Evolutionary conservation across 2,329 filamentous ascomycete species (phyloP), one percentile per base, ranked within the genome.

Genomic region (Alternaria infectoria): DNA sequence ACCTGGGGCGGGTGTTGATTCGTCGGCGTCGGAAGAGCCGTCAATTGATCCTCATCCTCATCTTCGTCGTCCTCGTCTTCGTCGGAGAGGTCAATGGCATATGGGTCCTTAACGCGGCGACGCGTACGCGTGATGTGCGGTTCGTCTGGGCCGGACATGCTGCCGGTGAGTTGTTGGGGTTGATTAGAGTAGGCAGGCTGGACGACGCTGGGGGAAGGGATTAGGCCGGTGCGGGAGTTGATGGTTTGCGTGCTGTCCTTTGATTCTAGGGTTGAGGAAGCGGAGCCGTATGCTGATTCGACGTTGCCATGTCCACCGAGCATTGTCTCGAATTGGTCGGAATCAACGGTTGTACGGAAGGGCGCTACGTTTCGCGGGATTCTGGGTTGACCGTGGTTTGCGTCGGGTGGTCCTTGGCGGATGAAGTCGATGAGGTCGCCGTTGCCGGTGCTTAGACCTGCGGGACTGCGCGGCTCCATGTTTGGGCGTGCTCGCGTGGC

Each of bases 361-460:
- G 93, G 93, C 10, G 93, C 93, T 12, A 96, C 90, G n/a, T 87
- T 88, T 17, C 92, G 89, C 45, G 93, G 91, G 65, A 96, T 96
- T 23, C 92, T 89, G 62, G 89, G 91, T 66, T 87, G 87, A 25
- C 86, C 85, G 46, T 84, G 85, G 32, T 83, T 81, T 46, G 47
- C 82, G 77, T 83, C 86, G 0, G 92, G 90, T 4, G 93, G 93
- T 1, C 94, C 95, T 76, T 93, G 90, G 49, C 94, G 90, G 68
- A 99, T 96, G 78, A 99, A 98, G 77, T 98, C 94, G 69, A 97
- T 97, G 61, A 99, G 83, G 64, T 97, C 96, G 12, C 92, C 91
- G 60, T 79, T 79, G 36, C 90, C 96, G 68, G 90, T 90, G 54
- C 88, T 88, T 54, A 89, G 86, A 15, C 89, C 86, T 45, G 86